Percentiles rank a stretch among this genome's conserved stretches.
phyloP scores from a whole-genome alignment of 495 filamentous ascomycete species.

The Melanomma pulvis-pyrius region DNA sequence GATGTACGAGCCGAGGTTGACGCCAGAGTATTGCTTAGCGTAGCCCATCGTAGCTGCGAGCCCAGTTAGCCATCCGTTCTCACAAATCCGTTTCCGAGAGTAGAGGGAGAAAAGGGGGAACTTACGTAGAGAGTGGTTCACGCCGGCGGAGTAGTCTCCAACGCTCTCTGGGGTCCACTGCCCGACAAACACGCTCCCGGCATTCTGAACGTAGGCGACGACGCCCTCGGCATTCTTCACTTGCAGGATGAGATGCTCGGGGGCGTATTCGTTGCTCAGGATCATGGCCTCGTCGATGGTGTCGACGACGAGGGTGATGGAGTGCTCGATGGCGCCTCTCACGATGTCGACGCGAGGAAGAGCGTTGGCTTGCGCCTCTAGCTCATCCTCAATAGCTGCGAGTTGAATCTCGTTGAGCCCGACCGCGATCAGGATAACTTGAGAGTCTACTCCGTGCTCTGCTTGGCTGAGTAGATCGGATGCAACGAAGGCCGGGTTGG shows the following conservation, averaged over 20 bases:
- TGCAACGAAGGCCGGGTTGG: constrained; percentile 93
- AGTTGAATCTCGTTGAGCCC: constrained; percentile 72
- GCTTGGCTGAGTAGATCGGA: constrained; percentile 93
- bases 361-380: constrained; percentile 85
- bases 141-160: constrained; percentile 95
- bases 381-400: constrained; percentile 81
- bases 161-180: constrained; percentile 96
- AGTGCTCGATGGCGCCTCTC: constrained; percentile 85
- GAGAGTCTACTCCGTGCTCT: constrained; percentile 93
- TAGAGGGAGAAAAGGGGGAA: constrained; percentile 34
- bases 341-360: constrained; percentile 93
- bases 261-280: constrained; percentile 93
- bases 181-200: constrained; percentile 93
- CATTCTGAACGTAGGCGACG: constrained; percentile 83
- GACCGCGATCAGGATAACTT: constrained; percentile 90
- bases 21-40: constrained; percentile 96
- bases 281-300: constrained; percentile 81
- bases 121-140: constrained; percentile 96
- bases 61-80: neutral
- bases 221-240: constrained; percentile 69
- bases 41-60: constrained; percentile 91
- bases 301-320: constrained; percentile 80
- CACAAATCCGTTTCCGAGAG: neutral
- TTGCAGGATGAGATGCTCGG: constrained; percentile 95
- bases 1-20: constrained; percentile 91